Percentiles rank a stretch among this genome's conserved stretches.
Evolutionary conservation across 257 asterid genomes (phyloP).

Genomic region (Nicotiana tomentosiformis): DNA sequence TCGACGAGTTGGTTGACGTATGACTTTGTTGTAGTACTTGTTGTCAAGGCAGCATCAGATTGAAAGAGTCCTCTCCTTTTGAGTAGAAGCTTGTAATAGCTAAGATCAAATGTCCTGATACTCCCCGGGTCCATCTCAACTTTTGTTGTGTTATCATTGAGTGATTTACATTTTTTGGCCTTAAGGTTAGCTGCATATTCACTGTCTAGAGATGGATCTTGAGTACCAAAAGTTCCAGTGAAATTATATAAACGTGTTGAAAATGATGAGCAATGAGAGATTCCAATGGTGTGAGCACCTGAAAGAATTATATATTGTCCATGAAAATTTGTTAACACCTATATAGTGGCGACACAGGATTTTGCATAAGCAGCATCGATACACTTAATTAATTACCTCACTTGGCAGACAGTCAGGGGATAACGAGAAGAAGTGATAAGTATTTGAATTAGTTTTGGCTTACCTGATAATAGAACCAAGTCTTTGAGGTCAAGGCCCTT

Average conservation of each 20-base stretch:
- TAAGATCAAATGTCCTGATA: slow-evolving; percentile 57
- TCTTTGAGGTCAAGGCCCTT: slow-evolving; percentile 46
- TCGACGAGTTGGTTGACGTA: slow-evolving; percentile 27
- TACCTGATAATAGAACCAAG: slow-evolving; percentile 42
- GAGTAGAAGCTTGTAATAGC: slow-evolving; percentile 49
- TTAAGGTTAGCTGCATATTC: slow-evolving; percentile 59
- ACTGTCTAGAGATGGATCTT: slow-evolving; percentile 61
- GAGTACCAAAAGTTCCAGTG: slow-evolving; percentile 42
- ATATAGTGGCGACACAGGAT: too few relatives aligned
- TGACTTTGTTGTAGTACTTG: slow-evolving; percentile 33
- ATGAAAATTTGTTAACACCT: too few relatives aligned
- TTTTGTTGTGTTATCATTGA: slow-evolving; percentile 30
- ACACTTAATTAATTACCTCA: too few relatives aligned
- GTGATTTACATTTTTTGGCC: slow-evolving; percentile 35
- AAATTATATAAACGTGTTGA: slow-evolving; percentile 51
- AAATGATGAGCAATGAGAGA: slow-evolving; percentile 51
- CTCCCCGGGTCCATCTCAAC: slow-evolving; percentile 77
- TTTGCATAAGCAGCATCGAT: too few relatives aligned
- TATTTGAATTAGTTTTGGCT: neutral
- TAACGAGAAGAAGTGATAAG: too few relatives aligned
- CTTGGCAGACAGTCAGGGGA: too few relatives aligned
- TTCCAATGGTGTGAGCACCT: slow-evolving; percentile 83
- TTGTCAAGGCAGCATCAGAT: slow-evolving; percentile 52
- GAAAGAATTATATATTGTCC: neutral
- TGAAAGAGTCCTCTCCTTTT: slow-evolving; percentile 59